These are phyloP conservation scores for Brettanomyces bruxellensis DNA, from an alignment of 805 yeast genomes.

Conservation along the genomic window DNA sequence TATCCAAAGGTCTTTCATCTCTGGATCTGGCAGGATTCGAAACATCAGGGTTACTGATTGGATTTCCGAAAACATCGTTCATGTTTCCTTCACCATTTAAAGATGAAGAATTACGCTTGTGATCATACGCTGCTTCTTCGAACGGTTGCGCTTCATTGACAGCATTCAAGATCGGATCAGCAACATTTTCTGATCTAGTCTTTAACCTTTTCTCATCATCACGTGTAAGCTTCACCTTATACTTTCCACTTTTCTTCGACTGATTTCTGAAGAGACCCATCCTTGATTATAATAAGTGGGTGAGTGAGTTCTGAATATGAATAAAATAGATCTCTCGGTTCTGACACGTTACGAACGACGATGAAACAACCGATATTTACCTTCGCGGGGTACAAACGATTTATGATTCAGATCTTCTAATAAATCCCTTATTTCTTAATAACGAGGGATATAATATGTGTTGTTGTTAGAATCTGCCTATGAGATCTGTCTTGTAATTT, in stretches of 20 bases:
- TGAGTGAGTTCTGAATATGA: too few relatives aligned
- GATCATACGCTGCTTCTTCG: conserved; percentile 46
- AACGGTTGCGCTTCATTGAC: conserved; percentile 95
- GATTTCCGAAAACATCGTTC: conserved; percentile 80
- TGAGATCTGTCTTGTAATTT: too few relatives aligned
- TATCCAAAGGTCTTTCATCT: conserved; percentile 95
- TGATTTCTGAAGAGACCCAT: conserved; percentile 41
- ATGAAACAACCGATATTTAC: too few relatives aligned
- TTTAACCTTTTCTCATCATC: conserved; percentile 49
- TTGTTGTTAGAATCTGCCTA: too few relatives aligned
- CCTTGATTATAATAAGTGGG: not conserved
- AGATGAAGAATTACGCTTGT: conserved; percentile 24
- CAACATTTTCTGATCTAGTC: conserved; percentile 59
- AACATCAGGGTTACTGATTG: conserved; percentile 70
- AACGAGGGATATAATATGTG: too few relatives aligned
- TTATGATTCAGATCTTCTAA: too few relatives aligned
- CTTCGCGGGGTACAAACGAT: too few relatives aligned
- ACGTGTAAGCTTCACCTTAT: conserved; percentile 31
- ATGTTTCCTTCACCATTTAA: conserved; percentile 29
- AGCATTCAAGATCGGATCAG: conserved; percentile 88
- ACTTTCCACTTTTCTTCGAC: conserved; percentile 13
- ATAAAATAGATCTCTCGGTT: too few relatives aligned
- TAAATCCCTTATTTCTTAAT: too few relatives aligned
- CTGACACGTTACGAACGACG: too few relatives aligned
- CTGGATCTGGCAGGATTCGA: conserved; percentile 91